Percentiles rank a stretch among this genome's conserved stretches.
Evolutionary conservation across 352 stramenopile species (phyloP).

Genomic region (Globisporangium abappressorium): DNA sequence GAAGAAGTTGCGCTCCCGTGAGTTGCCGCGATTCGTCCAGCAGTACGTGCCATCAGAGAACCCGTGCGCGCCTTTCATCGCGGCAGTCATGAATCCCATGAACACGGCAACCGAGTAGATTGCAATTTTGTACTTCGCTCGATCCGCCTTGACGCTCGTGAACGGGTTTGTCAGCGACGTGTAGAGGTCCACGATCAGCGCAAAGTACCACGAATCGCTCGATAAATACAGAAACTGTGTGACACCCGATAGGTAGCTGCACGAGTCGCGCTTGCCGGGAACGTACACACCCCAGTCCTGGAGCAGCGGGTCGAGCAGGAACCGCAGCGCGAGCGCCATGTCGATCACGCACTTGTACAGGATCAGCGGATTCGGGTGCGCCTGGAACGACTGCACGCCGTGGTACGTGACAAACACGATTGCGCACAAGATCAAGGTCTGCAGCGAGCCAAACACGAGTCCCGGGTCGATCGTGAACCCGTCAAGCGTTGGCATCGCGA

Average conservation of each 20-base stretch:
- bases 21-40: constrained; percentile 66
- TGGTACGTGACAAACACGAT: constrained; percentile 81
- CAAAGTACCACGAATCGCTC: constrained; percentile 84
- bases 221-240: constrained; percentile 80
- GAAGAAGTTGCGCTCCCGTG: constrained; percentile 55
- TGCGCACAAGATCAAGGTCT: constrained; percentile 64
- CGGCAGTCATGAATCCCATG: constrained; percentile 36
- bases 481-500: constrained; percentile 48
- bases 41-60: constrained; percentile 77
- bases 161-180: constrained; percentile 83
- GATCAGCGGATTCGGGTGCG: constrained; percentile 81
- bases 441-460: constrained; percentile 69
- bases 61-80: constrained; percentile 40
- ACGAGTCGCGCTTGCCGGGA: constrained; percentile 27
- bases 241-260: constrained; percentile 57
- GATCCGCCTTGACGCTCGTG: constrained; percentile 71
- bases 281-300: constrained; percentile 48
- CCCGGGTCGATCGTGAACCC: constrained; percentile 85
- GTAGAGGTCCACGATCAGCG: constrained; percentile 72
- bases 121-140: constrained; percentile 51
- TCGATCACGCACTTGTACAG: constrained; percentile 82
- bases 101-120: constrained; percentile 46
- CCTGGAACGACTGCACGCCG: constrained; percentile 70
- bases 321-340: constrained; percentile 62
- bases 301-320: constrained; percentile 69